Evolutionary conservation across 2,329 filamentous ascomycete genomes (phyloP), one percentile per base, ranked within the genome.

Genomic region (Cercospora zeae-maydis): DNA sequence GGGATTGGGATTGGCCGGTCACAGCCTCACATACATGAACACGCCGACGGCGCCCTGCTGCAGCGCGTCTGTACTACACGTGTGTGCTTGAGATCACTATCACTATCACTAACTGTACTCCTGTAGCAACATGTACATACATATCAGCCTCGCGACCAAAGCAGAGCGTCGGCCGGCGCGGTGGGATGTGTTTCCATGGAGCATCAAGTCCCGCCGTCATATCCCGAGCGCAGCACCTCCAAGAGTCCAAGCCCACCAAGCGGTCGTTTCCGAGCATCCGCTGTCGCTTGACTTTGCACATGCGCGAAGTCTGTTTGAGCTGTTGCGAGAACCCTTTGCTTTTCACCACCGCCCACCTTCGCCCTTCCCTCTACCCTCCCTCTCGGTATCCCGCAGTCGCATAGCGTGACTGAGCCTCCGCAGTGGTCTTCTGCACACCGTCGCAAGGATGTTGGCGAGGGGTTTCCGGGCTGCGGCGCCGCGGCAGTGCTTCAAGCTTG

Each of bases 361-460:
- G 33, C 53, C n/a, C 59, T 24, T 24, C 36, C 31, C 14, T 27
- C 16, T 45, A 30, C 19, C 24, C 33, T 58, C 56, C 36, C 39
- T 34, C 61, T 49, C 19, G 45, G 9, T 47, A 34, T 57, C 34
- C 24, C 49, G 53, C 47, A 63, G 61, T 55, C 61, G 61, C 61
- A 30, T 21, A 8, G 13, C 34, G 57, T 59, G 57, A 59, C 57
- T 49, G 21, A 39, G 47, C 24, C n/a, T 27, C 51, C 34, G 16
- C 33, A 34, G 14, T 53, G 42, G 57, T 27, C 34, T 47, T 51
- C 57, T 59, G 19, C 30, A 37, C 57, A 51, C 51, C 21, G n/a
- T 27, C 37, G 51, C 59, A 55, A 61, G 52, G 59, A 67, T 67
- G 64, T 59, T 67, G 57, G 63, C 63, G 54, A 66, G 63, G 61